These are phyloP conservation scores for Angomonas desouzai DNA, from an alignment of 208 protist genomes.

Conservation along the genomic window DNA sequence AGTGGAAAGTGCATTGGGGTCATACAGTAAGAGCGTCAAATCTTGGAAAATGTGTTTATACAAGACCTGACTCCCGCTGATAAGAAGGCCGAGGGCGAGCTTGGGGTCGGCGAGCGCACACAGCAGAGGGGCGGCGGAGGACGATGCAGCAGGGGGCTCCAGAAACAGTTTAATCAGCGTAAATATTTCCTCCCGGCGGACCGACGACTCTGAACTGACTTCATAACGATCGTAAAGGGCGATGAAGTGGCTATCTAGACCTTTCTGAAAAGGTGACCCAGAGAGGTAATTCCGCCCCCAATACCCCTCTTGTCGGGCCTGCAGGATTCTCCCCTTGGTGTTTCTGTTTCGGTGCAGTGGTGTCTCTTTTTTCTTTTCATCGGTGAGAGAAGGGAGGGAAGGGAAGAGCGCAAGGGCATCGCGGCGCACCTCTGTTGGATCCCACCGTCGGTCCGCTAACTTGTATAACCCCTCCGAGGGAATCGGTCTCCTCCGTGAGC, in stretches of 20 bases:
- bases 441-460: not conserved
- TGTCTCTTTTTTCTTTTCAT: no score
- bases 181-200: not conserved
- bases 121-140: not conserved
- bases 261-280: not conserved
- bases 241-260: not conserved
- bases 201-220: not conserved
- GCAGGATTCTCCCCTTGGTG: not conserved
- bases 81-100: not conserved
- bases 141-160: not conserved
- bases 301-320: not conserved
- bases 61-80: not conserved
- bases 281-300: not conserved
- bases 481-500: no score
- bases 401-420: not conserved
- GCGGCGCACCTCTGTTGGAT: not conserved
- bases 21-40: not conserved
- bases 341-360: no score
- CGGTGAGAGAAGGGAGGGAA: not conserved
- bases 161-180: not conserved
- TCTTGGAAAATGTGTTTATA: not conserved
- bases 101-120: not conserved
- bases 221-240: not conserved
- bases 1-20: not conserved
- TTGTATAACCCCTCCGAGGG: no score